Evolutionary conservation across 495 filamentous ascomycete genomes (phyloP).

Genomic region (Neurospora sp.): DNA sequence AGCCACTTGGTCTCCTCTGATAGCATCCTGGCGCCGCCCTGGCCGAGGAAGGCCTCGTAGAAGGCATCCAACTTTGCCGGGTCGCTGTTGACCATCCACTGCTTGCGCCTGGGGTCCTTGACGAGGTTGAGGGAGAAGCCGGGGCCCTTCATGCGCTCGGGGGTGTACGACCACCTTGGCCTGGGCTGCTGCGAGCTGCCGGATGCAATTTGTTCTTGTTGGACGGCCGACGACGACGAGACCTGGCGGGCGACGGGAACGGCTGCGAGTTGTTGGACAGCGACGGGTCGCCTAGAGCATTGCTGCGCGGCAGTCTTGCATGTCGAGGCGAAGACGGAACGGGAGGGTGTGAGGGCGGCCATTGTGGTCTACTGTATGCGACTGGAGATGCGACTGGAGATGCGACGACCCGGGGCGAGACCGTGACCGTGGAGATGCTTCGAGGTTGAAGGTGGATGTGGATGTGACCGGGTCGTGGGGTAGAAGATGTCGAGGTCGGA

Average conservation of each 20-base stretch:
- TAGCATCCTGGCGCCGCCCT: constrained; percentile 57
- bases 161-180: constrained; percentile 79
- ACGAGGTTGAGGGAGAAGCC: constrained; percentile 43
- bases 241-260: constrained; percentile 8
- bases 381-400: background rate
- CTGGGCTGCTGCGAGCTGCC: constrained; percentile 2
- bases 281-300: constrained; percentile 6
- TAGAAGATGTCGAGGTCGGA: background rate
- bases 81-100: constrained; percentile 64
- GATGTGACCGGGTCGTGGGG: background rate
- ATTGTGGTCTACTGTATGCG: constrained; percentile 6
- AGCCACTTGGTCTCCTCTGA: constrained; percentile 93
- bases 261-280: constrained; percentile 3
- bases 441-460: background rate
- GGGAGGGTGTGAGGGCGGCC: constrained; percentile 18
- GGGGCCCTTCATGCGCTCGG: constrained; percentile 66
- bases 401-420: background rate
- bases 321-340: constrained; percentile 16
- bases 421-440: background rate
- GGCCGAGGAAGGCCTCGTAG: constrained; percentile 62
- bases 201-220: background rate
- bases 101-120: constrained; percentile 33
- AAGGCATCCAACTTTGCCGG: constrained; percentile 60
- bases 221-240: constrained; percentile 8
- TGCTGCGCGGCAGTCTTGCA: constrained; percentile 9